Conservation (phyloP, 129 eudicot genomes). For the Flaveria ramosissima region DNA sequence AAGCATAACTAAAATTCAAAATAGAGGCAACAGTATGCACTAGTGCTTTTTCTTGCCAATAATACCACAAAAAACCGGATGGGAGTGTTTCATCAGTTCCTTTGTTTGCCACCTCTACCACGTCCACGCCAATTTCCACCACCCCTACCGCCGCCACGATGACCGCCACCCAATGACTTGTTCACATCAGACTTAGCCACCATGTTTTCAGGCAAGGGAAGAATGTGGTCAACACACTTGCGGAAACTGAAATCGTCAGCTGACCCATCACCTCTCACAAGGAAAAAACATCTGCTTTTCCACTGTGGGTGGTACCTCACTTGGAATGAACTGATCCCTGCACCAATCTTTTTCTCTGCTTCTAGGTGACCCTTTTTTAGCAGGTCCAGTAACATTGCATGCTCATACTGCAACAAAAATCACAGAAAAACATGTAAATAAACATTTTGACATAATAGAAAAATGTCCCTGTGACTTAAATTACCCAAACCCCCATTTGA, state of each 20-base stretch:
- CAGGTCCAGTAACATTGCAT: constrained; percentile 64
- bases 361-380: constrained; percentile 85
- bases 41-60: constrained; percentile 7
- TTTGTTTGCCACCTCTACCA: constrained; percentile 50
- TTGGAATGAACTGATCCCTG: constrained; percentile 66
- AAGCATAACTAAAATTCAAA: constrained; percentile 17
- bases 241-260: constrained; percentile 95
- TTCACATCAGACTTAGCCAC: constrained; percentile 62
- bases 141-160: constrained; percentile 51
- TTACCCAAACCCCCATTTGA: neutral
- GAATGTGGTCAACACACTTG: constrained; percentile 94
- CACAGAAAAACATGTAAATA: neutral
- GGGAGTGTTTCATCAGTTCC: constrained; percentile 36
- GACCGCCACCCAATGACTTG: constrained; percentile 65
- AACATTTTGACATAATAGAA: neutral
- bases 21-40: neutral
- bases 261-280: constrained; percentile 64
- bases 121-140: constrained; percentile 68
- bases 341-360: constrained; percentile 77
- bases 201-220: constrained; percentile 94
- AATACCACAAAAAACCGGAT: constrained; percentile 8
- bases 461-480: neutral
- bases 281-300: constrained; percentile 87
- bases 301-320: constrained; percentile 70
- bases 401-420: constrained; percentile 65